Percentiles rank a stretch among this genome's conserved stretches.
These are phyloP conservation scores for Spergularia marina DNA, from an alignment of 148 eudicot genomes.

Conservation along the genomic window DNA sequence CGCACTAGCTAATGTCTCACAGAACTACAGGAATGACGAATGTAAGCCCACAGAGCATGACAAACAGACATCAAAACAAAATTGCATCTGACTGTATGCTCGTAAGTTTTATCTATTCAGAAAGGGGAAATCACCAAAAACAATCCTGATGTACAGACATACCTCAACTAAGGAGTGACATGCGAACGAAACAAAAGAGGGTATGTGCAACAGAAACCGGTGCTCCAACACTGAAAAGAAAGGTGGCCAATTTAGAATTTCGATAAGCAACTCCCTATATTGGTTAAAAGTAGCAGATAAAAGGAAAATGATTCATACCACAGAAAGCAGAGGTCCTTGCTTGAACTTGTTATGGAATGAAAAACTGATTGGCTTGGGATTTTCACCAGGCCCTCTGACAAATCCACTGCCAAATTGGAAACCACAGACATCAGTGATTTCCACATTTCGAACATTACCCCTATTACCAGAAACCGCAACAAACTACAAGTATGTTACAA, in stretches of 20 bases:
- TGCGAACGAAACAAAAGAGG: conserved; percentile 82
- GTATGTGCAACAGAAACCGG: conserved; percentile 89
- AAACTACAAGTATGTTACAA: too few relatives aligned
- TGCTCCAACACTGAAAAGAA: conserved; percentile 83
- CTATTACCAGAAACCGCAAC: neutral
- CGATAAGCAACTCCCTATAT: conserved; percentile 6
- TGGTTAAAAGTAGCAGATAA: neutral
- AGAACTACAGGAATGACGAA: conserved; percentile 7
- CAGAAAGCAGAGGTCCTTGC: conserved; percentile 92
- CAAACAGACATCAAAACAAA: neutral
- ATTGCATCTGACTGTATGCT: neutral
- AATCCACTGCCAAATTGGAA: conserved; percentile 65
- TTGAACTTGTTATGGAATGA: conserved; percentile 88
- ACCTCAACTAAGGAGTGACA: conserved; percentile 55
- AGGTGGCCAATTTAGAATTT: neutral
- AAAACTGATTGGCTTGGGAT: conserved; percentile 69
- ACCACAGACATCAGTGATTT: conserved; percentile 5
- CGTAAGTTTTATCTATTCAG: neutral
- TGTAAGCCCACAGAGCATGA: neutral
- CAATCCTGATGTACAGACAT: conserved; percentile 8
- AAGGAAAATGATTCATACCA: conserved; percentile 43
- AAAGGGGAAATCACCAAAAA: neutral
- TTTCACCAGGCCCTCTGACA: conserved; percentile 92
- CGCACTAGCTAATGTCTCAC: neutral
- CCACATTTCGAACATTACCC: neutral